Conservation (phyloP, 2,329 filamentous ascomycete species). For the Dothideomycetes sp. region DNA sequence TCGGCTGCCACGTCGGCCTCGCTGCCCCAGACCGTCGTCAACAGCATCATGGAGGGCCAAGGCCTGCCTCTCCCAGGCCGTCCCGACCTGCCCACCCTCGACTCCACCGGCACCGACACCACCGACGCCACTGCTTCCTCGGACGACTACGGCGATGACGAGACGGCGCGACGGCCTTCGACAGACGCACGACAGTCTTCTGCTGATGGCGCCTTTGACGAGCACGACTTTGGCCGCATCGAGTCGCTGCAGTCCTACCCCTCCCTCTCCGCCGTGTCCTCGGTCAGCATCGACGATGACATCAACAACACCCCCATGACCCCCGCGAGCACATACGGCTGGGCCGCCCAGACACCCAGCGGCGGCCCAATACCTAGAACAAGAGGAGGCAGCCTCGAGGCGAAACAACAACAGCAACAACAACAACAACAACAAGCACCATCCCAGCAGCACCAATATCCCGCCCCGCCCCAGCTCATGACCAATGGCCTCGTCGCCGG, state of each 20-base stretch:
- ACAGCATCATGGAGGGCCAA: constrained; percentile 21
- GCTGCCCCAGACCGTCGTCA: constrained; percentile 6
- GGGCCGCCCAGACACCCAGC: constrained; percentile 11
- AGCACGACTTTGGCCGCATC: neutral
- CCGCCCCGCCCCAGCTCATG: constrained; percentile 10
- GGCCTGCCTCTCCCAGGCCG: constrained; percentile 15
- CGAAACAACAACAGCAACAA: too few relatives aligned
- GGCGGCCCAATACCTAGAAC: constrained; percentile 5
- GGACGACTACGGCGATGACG: constrained; percentile 3
- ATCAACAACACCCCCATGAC: constrained; percentile 16
- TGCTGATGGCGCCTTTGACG: constrained; percentile 4
- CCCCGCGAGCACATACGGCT: constrained; percentile 17
- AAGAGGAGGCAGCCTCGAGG: constrained; percentile 9
- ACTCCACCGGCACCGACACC: constrained; percentile 19
- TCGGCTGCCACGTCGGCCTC: neutral
- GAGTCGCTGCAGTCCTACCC: neutral
- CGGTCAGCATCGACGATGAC: constrained; percentile 9
- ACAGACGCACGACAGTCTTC: neutral
- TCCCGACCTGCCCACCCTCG: constrained; percentile 20
- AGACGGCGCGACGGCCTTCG: constrained; percentile 6
- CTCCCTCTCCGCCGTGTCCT: neutral
- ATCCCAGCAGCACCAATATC: constrained; percentile 3
- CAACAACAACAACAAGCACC: too few relatives aligned
- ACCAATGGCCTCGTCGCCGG: constrained; percentile 10
- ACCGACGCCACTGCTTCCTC: constrained; percentile 12